Evolutionary conservation across 768 basidiomycete species (phyloP).

Genomic region (Leccinum pellstonianum): DNA sequence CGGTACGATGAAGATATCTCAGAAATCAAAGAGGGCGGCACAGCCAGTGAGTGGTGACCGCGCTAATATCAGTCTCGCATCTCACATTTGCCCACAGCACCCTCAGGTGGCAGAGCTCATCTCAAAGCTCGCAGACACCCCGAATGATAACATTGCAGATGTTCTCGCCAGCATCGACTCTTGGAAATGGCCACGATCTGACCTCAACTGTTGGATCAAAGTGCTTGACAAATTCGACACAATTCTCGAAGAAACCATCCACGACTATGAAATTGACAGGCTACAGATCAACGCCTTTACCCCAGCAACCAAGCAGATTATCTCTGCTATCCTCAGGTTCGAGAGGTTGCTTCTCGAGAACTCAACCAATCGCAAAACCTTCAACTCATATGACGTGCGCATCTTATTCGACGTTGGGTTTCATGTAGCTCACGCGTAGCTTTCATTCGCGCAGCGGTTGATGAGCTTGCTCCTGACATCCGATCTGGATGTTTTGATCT

Average conservation of each 20-base stretch:
- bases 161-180: constrained; percentile 66
- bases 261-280: constrained; percentile 82
- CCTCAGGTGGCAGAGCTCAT: constrained; percentile 83
- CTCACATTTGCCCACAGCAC: constrained; percentile 46
- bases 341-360: constrained; percentile 91
- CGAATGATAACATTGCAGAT: constrained; percentile 68
- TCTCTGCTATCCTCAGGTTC: constrained; percentile 85
- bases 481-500: constrained; percentile 84
- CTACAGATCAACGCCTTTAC: constrained; percentile 81
- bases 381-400: constrained; percentile 93
- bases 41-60: constrained; percentile 60
- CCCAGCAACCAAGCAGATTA: constrained; percentile 64
- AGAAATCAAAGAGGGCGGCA: constrained; percentile 78
- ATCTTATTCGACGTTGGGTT: not conserved
- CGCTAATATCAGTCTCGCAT: constrained; percentile 3
- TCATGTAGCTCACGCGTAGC: constrained; percentile 6
- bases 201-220: constrained; percentile 94
- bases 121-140: constrained; percentile 58
- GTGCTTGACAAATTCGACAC: constrained; percentile 95
- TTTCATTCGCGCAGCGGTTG: constrained; percentile 59
- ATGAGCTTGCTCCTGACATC: constrained; percentile 85
- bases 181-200: constrained; percentile 96
- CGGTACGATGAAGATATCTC: constrained; percentile 83
- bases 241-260: constrained; percentile 79
- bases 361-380: constrained; percentile 96